A percentile compares a stretch with the other conserved stretches of the same genome.
These are phyloP conservation scores for Byssothecium circinans DNA, from an alignment of 2,329 filamentous ascomycete genomes.

Conservation along the genomic window DNA sequence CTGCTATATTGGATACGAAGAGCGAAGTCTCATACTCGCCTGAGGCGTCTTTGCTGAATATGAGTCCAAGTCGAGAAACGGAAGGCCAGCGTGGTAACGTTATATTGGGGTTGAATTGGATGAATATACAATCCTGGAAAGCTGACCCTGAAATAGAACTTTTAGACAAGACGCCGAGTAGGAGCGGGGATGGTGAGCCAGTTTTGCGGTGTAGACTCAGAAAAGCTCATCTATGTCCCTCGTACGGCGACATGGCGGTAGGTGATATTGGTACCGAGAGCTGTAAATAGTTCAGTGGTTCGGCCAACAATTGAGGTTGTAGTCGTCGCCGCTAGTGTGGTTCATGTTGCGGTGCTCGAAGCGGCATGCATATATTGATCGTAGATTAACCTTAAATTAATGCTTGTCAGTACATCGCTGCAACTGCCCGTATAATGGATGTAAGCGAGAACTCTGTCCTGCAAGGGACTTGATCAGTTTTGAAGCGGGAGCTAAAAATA, in stretches of 20 bases:
- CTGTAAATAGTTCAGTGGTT: slow-evolving; percentile 29
- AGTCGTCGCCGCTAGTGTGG: slow-evolving; percentile 20
- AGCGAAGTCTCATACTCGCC: not conserved
- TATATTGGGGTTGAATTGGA: slow-evolving; percentile 36
- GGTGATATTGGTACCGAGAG: slow-evolving; percentile 27
- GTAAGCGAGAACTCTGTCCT: slow-evolving; percentile 30
- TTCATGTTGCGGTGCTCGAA: slow-evolving; percentile 39
- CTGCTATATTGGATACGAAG: slow-evolving; percentile 18
- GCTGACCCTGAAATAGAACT: slow-evolving; percentile 36
- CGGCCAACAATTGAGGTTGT: slow-evolving; percentile 14
- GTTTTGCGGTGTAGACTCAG: slow-evolving; percentile 17
- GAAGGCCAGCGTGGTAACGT: slow-evolving; percentile 20
- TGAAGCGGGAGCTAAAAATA: slow-evolving; percentile 34
- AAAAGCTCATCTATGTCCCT: slow-evolving; percentile 29
- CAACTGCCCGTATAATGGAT: slow-evolving; percentile 27
- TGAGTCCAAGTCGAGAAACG: slow-evolving; percentile 13
- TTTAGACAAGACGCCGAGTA: slow-evolving; percentile 21
- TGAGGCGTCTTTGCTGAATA: slow-evolving; percentile 1
- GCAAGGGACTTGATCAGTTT: slow-evolving; percentile 32
- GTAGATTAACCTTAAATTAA: slow-evolving; percentile 47
- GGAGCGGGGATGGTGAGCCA: slow-evolving; percentile 12
- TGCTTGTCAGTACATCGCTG: slow-evolving; percentile 38
- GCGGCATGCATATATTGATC: slow-evolving; percentile 37
- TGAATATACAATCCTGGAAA: slow-evolving; percentile 32
- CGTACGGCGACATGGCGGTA: slow-evolving; percentile 25